These are phyloP conservation scores for Royoungia palumana DNA, from an alignment of 768 basidiomycete genomes.

Conservation along the genomic window DNA sequence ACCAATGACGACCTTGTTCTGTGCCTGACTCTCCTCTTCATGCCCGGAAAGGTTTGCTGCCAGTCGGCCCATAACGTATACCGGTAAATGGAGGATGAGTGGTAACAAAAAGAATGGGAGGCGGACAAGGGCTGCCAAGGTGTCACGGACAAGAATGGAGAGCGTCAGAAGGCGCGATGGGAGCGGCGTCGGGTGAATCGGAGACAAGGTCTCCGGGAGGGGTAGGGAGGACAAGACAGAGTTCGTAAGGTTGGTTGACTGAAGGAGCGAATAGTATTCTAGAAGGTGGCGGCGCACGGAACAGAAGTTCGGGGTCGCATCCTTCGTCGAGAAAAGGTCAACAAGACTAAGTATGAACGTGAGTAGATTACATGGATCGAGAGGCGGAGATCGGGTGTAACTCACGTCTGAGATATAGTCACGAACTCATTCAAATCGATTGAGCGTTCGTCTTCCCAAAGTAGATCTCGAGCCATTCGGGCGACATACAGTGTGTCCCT, in stretches of 20 bases:
- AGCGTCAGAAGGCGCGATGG: constrained; percentile 84
- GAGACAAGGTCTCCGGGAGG: constrained; percentile 80
- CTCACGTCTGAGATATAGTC: constrained; percentile 86
- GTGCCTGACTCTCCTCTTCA: constrained; percentile 93
- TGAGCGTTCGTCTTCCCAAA: constrained; percentile 83
- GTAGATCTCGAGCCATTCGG: constrained; percentile 86
- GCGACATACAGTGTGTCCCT: constrained; percentile 92
- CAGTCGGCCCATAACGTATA: constrained; percentile 75
- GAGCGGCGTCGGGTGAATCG: constrained; percentile 61
- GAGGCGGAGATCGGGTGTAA: constrained; percentile 23
- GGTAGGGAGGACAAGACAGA: constrained; percentile 80
- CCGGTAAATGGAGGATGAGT: constrained; percentile 76
- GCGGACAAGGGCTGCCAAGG: constrained; percentile 62
- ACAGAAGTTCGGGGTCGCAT: constrained; percentile 56
- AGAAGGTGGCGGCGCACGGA: constrained; percentile 68
- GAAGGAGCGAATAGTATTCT: constrained; percentile 84
- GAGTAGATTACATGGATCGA: constrained; percentile 17
- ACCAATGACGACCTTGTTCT: constrained; percentile 94
- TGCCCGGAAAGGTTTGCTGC: constrained; percentile 74
- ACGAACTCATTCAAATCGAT: constrained; percentile 83
- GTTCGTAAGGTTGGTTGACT: constrained; percentile 81
- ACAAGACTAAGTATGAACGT: constrained; percentile 58
- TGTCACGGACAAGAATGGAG: constrained; percentile 72
- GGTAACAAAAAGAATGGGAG: constrained; percentile 91
- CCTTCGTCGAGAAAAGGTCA: constrained; percentile 77